A percentile compares a stretch with the other conserved stretches of the same genome.
Evolutionary conservation across 139 green algal genomes (phyloP).

Genomic region (Micractinium conductrix): DNA sequence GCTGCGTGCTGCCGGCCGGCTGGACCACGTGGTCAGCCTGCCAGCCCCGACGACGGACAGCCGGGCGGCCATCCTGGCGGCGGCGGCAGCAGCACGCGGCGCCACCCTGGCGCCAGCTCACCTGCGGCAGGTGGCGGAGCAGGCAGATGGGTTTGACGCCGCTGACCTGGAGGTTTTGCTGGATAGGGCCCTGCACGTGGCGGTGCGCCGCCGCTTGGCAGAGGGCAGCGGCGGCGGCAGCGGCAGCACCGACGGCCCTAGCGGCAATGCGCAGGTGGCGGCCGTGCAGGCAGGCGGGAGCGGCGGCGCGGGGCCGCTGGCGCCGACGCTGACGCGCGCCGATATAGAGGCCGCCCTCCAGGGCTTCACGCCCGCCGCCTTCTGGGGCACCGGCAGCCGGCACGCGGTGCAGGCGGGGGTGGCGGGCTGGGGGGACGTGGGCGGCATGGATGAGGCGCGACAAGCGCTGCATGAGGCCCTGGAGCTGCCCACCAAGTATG

Average conservation of each 20-base stretch:
- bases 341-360: conserved; percentile 63
- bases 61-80: conserved; percentile 56
- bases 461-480: conserved; percentile 84
- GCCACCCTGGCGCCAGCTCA: not conserved
- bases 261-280: no score
- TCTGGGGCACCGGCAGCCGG: conserved; percentile 62
- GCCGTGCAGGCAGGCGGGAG: no score
- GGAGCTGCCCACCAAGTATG: conserved; percentile 75
- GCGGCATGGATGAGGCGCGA: conserved; percentile 83
- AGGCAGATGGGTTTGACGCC: conserved; percentile 79
- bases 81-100: conserved; percentile 42
- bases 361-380: conserved; percentile 72
- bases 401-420: conserved; percentile 33
- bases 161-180: conserved; percentile 74
- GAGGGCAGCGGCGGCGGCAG: not conserved
- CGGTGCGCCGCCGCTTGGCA: conserved; percentile 46
- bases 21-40: conserved; percentile 60
- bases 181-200: conserved; percentile 71
- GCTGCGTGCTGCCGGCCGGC: conserved; percentile 58
- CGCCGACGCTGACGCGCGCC: not conserved
- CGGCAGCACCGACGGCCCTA: conserved; percentile 16
- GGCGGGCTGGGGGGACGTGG: conserved; percentile 84
- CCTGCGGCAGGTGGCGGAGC: conserved; percentile 42
- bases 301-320: not conserved
- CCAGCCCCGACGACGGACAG: conserved; percentile 55